Evolutionary conservation across 139 green algal genomes (phyloP).

Genomic region (Chlamydomonas sp.): DNA sequence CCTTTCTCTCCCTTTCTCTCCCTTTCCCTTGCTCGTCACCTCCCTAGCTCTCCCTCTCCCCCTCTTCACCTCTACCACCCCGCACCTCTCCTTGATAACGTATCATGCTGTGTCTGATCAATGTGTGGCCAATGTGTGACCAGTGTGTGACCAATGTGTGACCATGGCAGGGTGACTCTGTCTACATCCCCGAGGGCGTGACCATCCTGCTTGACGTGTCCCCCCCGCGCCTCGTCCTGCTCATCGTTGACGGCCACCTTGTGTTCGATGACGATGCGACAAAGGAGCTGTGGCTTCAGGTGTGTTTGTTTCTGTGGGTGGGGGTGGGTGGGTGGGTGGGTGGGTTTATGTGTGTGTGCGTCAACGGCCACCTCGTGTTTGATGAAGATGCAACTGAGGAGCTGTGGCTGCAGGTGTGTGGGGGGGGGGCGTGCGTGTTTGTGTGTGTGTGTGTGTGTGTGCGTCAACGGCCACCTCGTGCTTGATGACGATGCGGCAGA

Average conservation of each 20-base stretch:
- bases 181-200: slow-evolving; percentile 32
- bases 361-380: slow-evolving; percentile 54
- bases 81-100: slow-evolving; percentile 33
- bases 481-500: slow-evolving; percentile 33
- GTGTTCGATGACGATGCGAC: slow-evolving; percentile 36
- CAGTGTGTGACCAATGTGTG: slow-evolving; percentile 29
- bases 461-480: slow-evolving; percentile 44
- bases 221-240: slow-evolving; percentile 34
- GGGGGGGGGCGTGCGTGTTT: neutral
- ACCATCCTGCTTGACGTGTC: slow-evolving; percentile 55
- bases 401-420: neutral
- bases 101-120: slow-evolving; percentile 48
- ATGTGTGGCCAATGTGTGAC: slow-evolving; percentile 51
- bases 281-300: neutral
- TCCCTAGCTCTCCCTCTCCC: no score
- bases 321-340: neutral
- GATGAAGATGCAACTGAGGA: slow-evolving; percentile 19
- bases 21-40: no score
- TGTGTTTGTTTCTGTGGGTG: neutral
- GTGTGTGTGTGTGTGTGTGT: neutral
- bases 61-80: neutral
- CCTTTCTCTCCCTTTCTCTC: no score
- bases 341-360: neutral
- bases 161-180: slow-evolving; percentile 35
- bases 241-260: slow-evolving; percentile 51